Evolutionary conservation across 805 yeast genomes (phyloP), one percentile per base, ranked within the genome.

Genomic region (Wickerhamia fluorescens): DNA sequence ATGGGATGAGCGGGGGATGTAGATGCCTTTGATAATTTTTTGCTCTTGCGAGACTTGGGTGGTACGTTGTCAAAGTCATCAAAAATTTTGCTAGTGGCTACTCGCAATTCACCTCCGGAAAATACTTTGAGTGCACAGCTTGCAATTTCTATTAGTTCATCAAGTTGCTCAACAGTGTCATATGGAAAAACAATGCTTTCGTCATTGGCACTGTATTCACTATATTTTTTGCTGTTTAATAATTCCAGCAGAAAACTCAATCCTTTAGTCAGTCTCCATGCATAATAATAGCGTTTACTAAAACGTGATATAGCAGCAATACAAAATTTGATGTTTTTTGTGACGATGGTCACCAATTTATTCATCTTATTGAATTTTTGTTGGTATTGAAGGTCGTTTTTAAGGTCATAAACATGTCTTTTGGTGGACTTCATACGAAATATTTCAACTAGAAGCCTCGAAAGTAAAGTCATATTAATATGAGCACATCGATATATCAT

Each of bases 221-320:
- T 54, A 19, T 49, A 42, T 4, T 50, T 56, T 22, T 55, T 43
- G 12, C 57, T 47, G 0, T 38, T 50, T 7, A 72, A 33, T 4
- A 67, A 29, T 14, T 51, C 57, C 13, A 69, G 38, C 14, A 74
- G 41, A 25, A 57, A 63, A 4, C 53, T 49, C 28, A 69, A 71
- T 1, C 82, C 77, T 41, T 76, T 78, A 21, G 73, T 63, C 47
- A 78, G 66, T 52, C 80, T 68, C 75, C 78, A 75, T 2, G 86
- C 81, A 43, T 76, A 77, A 34, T 73, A 75, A 44, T 78, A 79
- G 37, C 75, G 63, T 14, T 57, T 61, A 13, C 82, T 72, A 21
- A 80, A 50, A 23, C 61, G 59, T 16, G 56, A 25, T 27, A 37
- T 30, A 1, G 36, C 29, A 16, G 31, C 38, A 19, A 51, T 39